Evolutionary conservation across 768 basidiomycete genomes (phyloP).

Genomic region (Pleurotus pulmonarius): DNA sequence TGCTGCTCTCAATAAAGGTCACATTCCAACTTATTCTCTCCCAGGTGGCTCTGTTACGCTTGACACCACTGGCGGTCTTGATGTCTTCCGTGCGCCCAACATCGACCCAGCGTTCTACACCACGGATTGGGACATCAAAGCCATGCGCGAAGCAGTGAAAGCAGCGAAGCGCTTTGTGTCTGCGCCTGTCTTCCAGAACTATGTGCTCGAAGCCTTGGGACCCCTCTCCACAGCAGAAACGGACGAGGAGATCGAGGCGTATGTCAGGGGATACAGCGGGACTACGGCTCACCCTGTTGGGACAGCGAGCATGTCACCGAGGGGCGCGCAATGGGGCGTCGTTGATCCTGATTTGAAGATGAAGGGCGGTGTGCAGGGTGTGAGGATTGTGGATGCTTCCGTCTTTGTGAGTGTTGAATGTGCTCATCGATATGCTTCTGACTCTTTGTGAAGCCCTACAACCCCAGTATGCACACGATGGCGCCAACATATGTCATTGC

Average conservation of each 20-base stretch:
- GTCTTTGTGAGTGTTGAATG: constrained; percentile 23
- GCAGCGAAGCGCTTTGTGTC: constrained; percentile 19
- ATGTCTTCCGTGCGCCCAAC: not conserved
- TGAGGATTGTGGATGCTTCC: constrained; percentile 36
- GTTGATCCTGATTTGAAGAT: constrained; percentile 30
- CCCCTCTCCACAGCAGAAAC: too few relatives aligned
- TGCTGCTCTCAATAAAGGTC: not conserved
- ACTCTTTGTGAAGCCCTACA: not conserved
- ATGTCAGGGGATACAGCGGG: too few relatives aligned
- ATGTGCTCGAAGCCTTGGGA: constrained; percentile 16
- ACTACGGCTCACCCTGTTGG: constrained; percentile 20
- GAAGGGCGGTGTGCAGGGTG: constrained; percentile 21
- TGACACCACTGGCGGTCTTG: too few relatives aligned
- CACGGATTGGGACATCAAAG: constrained; percentile 18
- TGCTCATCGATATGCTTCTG: not conserved
- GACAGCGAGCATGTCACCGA: constrained; percentile 26
- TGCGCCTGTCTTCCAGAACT: constrained; percentile 24
- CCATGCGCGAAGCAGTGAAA: constrained; percentile 23
- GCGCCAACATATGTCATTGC: not conserved
- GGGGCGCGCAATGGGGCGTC: constrained; percentile 23
- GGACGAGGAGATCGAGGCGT: too few relatives aligned
- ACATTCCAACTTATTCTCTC: too few relatives aligned
- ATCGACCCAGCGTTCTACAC: constrained; percentile 21
- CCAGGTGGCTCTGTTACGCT: too few relatives aligned
- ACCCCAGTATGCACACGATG: not conserved